Percentiles rank a stretch among this genome's conserved stretches.
Conservation (phyloP, 2,329 filamentous ascomycete species). For the Cladophialophora chaetospira region DNA sequence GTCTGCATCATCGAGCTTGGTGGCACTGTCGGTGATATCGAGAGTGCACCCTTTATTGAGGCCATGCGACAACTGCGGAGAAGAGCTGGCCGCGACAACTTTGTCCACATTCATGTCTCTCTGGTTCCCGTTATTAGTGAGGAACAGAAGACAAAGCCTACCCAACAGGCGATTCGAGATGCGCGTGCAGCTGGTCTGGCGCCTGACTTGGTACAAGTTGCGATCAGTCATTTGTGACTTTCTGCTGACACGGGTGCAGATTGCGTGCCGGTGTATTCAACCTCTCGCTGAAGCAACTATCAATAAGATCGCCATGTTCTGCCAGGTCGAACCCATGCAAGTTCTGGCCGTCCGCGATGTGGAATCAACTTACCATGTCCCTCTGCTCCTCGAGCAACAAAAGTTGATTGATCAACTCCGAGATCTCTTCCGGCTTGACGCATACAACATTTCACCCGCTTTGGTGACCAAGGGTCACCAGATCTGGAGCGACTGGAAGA, state of each 20-base stretch:
- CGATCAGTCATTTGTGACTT: slow-evolving; percentile 24
- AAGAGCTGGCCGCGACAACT: slow-evolving; percentile 74
- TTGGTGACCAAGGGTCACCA: slow-evolving; percentile 63
- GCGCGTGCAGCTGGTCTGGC: slow-evolving; percentile 77
- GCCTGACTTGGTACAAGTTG: slow-evolving; percentile 64
- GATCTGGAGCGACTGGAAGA: slow-evolving; percentile 80
- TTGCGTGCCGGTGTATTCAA: slow-evolving; percentile 87
- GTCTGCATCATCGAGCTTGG: slow-evolving; percentile 80
- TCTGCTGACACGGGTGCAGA: slow-evolving; percentile 51
- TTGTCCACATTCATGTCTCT: slow-evolving; percentile 85
- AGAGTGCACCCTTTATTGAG: slow-evolving; percentile 85
- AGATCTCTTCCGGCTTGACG: slow-evolving; percentile 65
- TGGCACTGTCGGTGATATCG: slow-evolving; percentile 69
- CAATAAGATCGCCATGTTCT: slow-evolving; percentile 85
- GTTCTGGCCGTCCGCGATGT: slow-evolving; percentile 88
- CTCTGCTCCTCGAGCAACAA: slow-evolving; percentile 85
- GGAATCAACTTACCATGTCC: slow-evolving; percentile 89
- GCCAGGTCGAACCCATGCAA: slow-evolving; percentile 81
- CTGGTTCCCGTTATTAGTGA: slow-evolving; percentile 75
- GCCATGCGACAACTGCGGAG: slow-evolving; percentile 77
- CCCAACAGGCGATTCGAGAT: slow-evolving; percentile 83
- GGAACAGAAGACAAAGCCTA: slow-evolving; percentile 96
- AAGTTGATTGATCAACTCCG: slow-evolving; percentile 69
- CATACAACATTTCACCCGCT: slow-evolving; percentile 53
- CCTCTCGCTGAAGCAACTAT: slow-evolving; percentile 73